These are phyloP conservation scores for Circinella umbellata DNA, from an alignment of 371 early-diverging fungal species.

Conservation along the genomic window DNA sequence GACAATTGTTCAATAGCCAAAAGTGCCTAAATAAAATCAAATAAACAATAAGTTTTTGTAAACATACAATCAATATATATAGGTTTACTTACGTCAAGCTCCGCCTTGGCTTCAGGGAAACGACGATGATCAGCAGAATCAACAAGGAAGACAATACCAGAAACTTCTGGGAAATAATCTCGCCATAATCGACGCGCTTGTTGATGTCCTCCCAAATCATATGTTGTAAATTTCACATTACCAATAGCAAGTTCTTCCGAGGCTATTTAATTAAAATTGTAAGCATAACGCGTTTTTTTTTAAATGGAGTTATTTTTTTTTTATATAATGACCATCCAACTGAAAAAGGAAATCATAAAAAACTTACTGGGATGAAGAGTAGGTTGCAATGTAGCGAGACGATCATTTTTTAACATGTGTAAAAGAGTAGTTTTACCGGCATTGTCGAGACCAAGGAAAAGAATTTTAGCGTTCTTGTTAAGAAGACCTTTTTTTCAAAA, in stretches of 20 bases:
- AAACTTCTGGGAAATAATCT: conserved; percentile 98
- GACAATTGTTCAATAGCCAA: conserved; percentile 92
- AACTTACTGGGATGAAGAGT: conserved; percentile 97
- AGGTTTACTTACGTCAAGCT: conserved; percentile 82
- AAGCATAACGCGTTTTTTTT: neutral
- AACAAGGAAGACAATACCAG: conserved; percentile 96
- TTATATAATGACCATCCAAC: neutral
- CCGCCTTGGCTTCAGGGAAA: conserved; percentile 90
- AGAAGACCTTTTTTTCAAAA: conserved; percentile 74
- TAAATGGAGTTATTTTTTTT: neutral
- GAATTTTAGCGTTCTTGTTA: conserved; percentile 98
- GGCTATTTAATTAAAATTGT: conserved; percentile 52
- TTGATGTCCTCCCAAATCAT: conserved; percentile 96
- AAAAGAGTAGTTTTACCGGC: conserved; percentile 99
- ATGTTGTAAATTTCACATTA: conserved; percentile 96
- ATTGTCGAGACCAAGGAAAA: conserved; percentile 99
- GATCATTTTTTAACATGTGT: conserved; percentile 99
- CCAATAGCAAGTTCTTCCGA: conserved; percentile 97
- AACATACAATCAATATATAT: neutral
- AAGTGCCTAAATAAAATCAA: conserved; percentile 64
- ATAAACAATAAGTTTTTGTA: neutral
- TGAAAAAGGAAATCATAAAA: neutral
- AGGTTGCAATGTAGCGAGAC: conserved; percentile 95
- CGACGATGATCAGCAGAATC: conserved; percentile 89
- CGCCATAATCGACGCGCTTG: conserved; percentile 98